Base-by-base conservation (phyloP, 371 early-diverging fungal species). In the Rhizopus sp. region DNA sequence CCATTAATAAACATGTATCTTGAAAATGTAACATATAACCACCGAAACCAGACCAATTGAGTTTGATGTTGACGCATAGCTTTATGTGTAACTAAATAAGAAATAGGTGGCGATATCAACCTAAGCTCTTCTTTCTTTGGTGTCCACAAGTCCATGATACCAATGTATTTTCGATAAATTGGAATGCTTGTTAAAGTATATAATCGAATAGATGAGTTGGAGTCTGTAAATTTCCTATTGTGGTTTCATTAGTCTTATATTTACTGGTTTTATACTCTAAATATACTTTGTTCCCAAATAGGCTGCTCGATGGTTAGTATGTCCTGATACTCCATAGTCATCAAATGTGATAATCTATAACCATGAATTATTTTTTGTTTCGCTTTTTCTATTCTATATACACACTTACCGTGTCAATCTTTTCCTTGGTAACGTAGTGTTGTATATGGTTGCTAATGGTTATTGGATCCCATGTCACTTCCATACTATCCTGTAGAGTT, bases 1-100 rank as follows among this genome's bases (percentile, higher is more conserved):
- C 78, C 81, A 55, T 97, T 98, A 54, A 94, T 80, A 59, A 83
- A 76, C 97, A 97, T 97, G 78, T 95, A 99, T 54, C 94, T 81
- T n/a, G 96, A 95, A 64, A 94, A 93, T 10, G 89, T 66, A 44
- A 98, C 81, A 74, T 96, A 99, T 23, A 98, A 68, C 74, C 90
- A 88, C 32, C 99, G 79, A 78, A 95, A 99, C 99, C 99, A 98
- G 12, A 93, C 89, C 64, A 98, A 68, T 76, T 99, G 99, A 47
- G 84, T 86, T 50, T 66, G 71, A 66, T 98, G 99, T 64, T 83
- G 76, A 35, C 80, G 70, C 99, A 99, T 99, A 7, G 96, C 96
- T 50, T 72, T 73, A 50, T 81, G 70, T 2, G 79, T 78, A 34
- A 57, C 50, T 23, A 77, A 50, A 55, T 83, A 82, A 1, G 80